phyloP scores from a whole-genome alignment of 1,284 basidiomycete species.

The Tylopilus orsonianus region DNA sequence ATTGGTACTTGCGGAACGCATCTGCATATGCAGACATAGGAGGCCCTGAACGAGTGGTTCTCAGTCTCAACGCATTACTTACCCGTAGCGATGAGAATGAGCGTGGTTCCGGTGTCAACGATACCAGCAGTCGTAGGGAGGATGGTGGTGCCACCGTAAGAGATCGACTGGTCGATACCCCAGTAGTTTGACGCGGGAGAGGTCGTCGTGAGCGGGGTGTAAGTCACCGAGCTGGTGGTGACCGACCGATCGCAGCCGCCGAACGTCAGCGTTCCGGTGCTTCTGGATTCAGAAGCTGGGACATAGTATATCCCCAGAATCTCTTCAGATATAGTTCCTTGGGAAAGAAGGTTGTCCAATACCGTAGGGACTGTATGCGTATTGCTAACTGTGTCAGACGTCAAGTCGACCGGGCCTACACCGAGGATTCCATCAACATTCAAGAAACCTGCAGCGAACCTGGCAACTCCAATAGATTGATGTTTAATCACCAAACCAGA shows the following conservation, averaged over 20 bases:
- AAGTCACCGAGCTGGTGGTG: constrained; percentile 46
- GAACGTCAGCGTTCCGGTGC: constrained; percentile 47
- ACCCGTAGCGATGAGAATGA: constrained; percentile 42
- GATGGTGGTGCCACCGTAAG: constrained; percentile 43
- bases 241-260: constrained; percentile 47
- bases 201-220: constrained; percentile 50
- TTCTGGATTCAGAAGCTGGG: constrained; percentile 35
- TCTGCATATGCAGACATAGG: constrained; percentile 29
- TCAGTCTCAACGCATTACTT: constrained; percentile 6
- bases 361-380: constrained; percentile 39
- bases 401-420: constrained; percentile 53
- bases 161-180: constrained; percentile 55
- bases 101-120: no score
- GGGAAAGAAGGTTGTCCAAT: constrained; percentile 41
- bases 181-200: constrained; percentile 49
- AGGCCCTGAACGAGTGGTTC: no score
- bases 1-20: constrained; percentile 51
- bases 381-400: constrained; percentile 33
- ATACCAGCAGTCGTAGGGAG: constrained; percentile 46
- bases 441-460: constrained; percentile 39
- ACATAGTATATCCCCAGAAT: constrained; percentile 51
- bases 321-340: constrained; percentile 44
- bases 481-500: constrained; percentile 42
- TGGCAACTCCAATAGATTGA: constrained; percentile 56
- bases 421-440: constrained; percentile 56